Conservation (phyloP, 2,329 filamentous ascomycete species). For the Calonectria crousiana region DNA sequence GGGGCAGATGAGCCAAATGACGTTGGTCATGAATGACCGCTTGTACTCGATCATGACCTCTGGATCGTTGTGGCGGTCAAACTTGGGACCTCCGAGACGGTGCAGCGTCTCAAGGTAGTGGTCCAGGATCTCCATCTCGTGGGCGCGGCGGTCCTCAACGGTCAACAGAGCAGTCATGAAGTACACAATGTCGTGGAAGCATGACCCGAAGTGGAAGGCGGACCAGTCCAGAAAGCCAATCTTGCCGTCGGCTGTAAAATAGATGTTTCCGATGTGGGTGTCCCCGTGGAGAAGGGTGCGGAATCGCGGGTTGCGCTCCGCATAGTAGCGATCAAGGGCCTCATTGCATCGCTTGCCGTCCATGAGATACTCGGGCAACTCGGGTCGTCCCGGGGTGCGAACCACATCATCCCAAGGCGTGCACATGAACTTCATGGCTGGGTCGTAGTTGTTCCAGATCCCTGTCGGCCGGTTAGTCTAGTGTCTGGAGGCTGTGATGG, state of each 20-base stretch:
- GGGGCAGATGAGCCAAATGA: slow-evolving; percentile 40
- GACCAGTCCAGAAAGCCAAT: slow-evolving; percentile 31
- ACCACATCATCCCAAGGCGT: slow-evolving; percentile 19
- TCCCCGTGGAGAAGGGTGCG: slow-evolving; percentile 28
- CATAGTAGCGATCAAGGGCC: slow-evolving; percentile 21
- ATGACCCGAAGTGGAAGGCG: slow-evolving; percentile 20
- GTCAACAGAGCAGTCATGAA: slow-evolving; percentile 21
- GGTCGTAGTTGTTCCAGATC: background rate
- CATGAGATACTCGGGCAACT: slow-evolving; percentile 16
- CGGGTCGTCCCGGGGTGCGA: background rate
- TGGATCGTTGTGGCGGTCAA: background rate
- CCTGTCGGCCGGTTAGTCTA: background rate
- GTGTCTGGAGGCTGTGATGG: background rate
- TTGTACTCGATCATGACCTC: slow-evolving; percentile 8
- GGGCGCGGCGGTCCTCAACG: slow-evolving; percentile 45
- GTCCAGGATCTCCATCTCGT: slow-evolving; percentile 50
- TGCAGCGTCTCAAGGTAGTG: slow-evolving; percentile 35
- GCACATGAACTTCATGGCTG: slow-evolving; percentile 6
- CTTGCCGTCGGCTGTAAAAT: slow-evolving; percentile 2
- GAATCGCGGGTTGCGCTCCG: slow-evolving; percentile 21
- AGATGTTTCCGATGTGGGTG: slow-evolving; percentile 28
- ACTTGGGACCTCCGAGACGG: slow-evolving; percentile 26
- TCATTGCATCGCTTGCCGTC: background rate
- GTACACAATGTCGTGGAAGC: slow-evolving; percentile 30
- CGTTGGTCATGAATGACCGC: slow-evolving; percentile 5